Conservation (phyloP, 208 protist species). For the Crithidia expoeki region DNA sequence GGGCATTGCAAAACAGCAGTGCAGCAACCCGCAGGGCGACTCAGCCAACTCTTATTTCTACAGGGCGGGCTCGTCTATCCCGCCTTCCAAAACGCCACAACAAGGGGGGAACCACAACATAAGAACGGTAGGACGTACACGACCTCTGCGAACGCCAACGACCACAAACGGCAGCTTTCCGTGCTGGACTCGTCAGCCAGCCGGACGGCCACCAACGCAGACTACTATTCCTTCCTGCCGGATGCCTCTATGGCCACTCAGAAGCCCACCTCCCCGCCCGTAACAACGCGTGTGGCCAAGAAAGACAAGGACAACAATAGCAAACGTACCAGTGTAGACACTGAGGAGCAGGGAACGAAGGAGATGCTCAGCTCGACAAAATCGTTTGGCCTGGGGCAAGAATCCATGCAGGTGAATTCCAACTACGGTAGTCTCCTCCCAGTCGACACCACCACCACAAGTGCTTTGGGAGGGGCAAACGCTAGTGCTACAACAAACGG, state of each 20-base stretch:
- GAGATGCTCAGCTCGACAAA: no score
- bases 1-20: no score
- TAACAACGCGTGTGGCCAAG: not conserved
- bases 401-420: not conserved
- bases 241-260: slow-evolving; percentile 22
- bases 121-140: not conserved
- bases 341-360: not conserved
- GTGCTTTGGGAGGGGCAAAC: not conserved
- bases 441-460: not conserved
- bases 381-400: no score
- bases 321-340: not conserved
- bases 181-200: slow-evolving; percentile 9
- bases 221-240: slow-evolving; percentile 14
- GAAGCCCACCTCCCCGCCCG: slow-evolving; percentile 1
- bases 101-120: not conserved
- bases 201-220: not conserved
- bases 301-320: not conserved
- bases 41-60: not conserved
- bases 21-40: not conserved
- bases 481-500: not conserved
- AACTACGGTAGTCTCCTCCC: slow-evolving; percentile 16
- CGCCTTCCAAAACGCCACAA: not conserved
- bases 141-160: not conserved
- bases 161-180: not conserved
- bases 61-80: not conserved